A percentile compares a stretch with the other conserved stretches of the same genome.
Conservation (phyloP, 2,329 filamentous ascomycete species). For the Sporothrix dimorphospora region DNA sequence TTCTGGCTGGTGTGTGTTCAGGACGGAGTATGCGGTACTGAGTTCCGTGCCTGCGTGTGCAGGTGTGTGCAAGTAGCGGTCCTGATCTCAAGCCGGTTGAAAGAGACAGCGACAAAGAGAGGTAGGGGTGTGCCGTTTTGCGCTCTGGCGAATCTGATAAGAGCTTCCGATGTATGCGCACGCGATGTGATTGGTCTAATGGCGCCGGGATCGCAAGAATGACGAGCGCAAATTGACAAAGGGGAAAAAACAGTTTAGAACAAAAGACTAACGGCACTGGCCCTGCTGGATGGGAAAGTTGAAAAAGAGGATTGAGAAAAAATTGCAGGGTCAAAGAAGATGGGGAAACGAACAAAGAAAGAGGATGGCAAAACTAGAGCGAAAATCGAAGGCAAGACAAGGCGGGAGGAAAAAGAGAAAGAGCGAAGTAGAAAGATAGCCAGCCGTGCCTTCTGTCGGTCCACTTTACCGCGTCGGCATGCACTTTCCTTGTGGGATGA, state of each 20-base stretch:
- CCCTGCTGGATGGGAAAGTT: neutral
- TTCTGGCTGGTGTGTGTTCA: neutral
- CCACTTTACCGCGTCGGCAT: neutral
- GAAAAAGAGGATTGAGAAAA: neutral
- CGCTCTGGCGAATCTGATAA: constrained; percentile 34
- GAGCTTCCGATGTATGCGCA: constrained; percentile 27
- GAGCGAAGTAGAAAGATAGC: neutral
- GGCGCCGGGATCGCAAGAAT: constrained; percentile 12
- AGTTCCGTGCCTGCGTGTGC: neutral
- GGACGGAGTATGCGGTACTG: neutral
- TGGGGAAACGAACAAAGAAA: neutral
- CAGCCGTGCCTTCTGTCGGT: constrained; percentile 7
- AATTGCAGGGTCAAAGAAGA: neutral
- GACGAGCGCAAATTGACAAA: constrained; percentile 22
- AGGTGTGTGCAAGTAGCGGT: neutral
- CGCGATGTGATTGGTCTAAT: constrained; percentile 30
- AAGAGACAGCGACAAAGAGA: neutral
- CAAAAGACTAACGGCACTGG: neutral
- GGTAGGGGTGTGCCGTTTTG: neutral
- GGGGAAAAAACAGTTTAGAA: neutral
- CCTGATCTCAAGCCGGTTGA: neutral
- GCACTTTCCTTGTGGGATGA: constrained; percentile 4
- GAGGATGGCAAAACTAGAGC: neutral
- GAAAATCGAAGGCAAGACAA: neutral
- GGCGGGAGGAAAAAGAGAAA: neutral